A percentile compares a stretch with the other conserved stretches of the same genome.
Conservation (phyloP, 2,329 filamentous ascomycete species). For the Hymenoscyphus fructigenus region DNA sequence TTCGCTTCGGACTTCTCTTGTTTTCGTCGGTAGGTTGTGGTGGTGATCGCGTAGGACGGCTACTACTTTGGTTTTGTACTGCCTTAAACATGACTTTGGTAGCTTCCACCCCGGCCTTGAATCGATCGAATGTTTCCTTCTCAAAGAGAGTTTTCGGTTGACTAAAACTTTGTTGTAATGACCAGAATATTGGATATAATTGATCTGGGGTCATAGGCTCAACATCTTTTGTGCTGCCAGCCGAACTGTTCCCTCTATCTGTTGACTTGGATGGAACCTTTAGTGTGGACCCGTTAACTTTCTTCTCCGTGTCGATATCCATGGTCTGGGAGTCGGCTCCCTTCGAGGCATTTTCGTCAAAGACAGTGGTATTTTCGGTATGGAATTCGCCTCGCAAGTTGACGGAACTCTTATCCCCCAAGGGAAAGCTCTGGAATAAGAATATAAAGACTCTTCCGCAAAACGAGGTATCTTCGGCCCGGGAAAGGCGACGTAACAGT, state of each 20-base stretch:
- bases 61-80: slow-evolving; percentile 51
- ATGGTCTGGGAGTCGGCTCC: slow-evolving; percentile 52
- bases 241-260: slow-evolving; percentile 16
- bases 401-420: slow-evolving; percentile 95
- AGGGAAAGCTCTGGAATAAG: slow-evolving; percentile 94
- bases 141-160: slow-evolving; percentile 84
- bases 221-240: slow-evolving; percentile 44
- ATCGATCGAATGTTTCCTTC: slow-evolving; percentile 60
- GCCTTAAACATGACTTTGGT: slow-evolving; percentile 76
- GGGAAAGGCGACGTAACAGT: slow-evolving; percentile 85
- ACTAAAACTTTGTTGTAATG: slow-evolving; percentile 86
- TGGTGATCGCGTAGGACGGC: slow-evolving; percentile 45
- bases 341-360: slow-evolving; percentile 55
- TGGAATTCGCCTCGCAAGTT: slow-evolving; percentile 96
- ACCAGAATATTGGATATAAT: slow-evolving; percentile 93
- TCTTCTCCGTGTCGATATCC: slow-evolving; percentile 61
- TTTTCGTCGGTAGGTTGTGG: slow-evolving; percentile 54
- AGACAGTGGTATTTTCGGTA: slow-evolving; percentile 88
- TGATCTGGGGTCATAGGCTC: slow-evolving; percentile 63
- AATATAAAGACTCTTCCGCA: slow-evolving; percentile 98
- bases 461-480: slow-evolving; percentile 95
- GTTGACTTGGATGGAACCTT: slow-evolving; percentile 24
- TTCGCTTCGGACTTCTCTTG: slow-evolving; percentile 68
- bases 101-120: slow-evolving; percentile 61
- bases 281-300: slow-evolving; percentile 24